A percentile compares a stretch with the other conserved stretches of the same genome.
phyloP scores from a whole-genome alignment of 495 filamentous ascomycete species.

The Halenospora varia region DNA sequence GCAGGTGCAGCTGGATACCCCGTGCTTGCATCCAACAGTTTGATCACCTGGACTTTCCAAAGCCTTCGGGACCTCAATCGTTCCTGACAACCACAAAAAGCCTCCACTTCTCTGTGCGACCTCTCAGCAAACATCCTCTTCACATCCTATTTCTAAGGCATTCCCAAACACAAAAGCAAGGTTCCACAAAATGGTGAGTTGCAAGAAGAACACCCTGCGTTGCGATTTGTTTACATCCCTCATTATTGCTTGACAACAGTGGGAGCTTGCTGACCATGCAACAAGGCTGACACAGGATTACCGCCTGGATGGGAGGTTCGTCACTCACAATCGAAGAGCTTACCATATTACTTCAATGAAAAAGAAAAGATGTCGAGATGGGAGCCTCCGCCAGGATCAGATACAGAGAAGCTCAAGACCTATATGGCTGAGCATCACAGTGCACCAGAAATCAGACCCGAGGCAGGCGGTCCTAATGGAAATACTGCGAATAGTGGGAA shows the following conservation, averaged over 20 bases:
- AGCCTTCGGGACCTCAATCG: neutral
- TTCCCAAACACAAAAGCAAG: neutral
- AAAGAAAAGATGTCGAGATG: slow-evolving; percentile 79
- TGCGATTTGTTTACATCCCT: neutral
- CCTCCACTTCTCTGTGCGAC: neutral
- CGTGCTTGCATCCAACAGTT: slow-evolving; percentile 28
- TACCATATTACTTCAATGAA: slow-evolving; percentile 96
- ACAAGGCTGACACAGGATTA: slow-evolving; percentile 70
- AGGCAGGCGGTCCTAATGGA: slow-evolving; percentile 30
- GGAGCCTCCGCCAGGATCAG: slow-evolving; percentile 84
- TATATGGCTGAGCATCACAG: slow-evolving; percentile 88
- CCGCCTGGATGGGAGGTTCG: slow-evolving; percentile 89
- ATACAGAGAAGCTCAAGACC: slow-evolving; percentile 82
- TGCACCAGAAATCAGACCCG: slow-evolving; percentile 45
- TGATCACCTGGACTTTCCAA: neutral
- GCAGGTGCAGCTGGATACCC: neutral
- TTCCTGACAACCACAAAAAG: neutral
- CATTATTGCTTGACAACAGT: neutral
- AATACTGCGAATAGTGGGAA: slow-evolving; percentile 68
- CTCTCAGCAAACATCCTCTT: neutral
- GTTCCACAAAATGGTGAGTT: slow-evolving; percentile 4
- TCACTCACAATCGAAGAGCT: slow-evolving; percentile 93
- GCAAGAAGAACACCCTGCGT: neutral
- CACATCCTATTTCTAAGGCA: neutral
- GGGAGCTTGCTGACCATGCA: slow-evolving; percentile 13